A percentile compares a stretch with the other conserved stretches of the same genome.
Evolutionary conservation across 1,139 yeast genomes (phyloP).

Genomic region (Torulaspora pretoriensis): DNA sequence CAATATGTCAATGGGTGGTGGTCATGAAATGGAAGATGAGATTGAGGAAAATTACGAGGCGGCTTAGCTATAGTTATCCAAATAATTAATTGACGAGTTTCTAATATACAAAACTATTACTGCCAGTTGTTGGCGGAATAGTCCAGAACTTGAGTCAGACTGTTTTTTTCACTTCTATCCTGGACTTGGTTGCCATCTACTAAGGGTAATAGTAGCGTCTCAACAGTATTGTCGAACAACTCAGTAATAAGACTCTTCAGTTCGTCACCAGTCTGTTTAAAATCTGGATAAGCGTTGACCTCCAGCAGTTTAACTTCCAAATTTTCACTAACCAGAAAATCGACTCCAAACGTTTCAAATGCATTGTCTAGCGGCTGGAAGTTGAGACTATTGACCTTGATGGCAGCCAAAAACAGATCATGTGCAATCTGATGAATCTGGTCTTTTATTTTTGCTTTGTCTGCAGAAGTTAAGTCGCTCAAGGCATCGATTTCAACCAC

Average conservation of each 20-base stretch:
- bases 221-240: slow-evolving; percentile 50
- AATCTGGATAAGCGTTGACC: slow-evolving; percentile 92
- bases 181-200: slow-evolving; percentile 22
- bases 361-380: slow-evolving; percentile 85
- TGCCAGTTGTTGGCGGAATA: slow-evolving; percentile 37
- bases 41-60: slow-evolving; percentile 20
- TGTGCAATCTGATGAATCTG: slow-evolving; percentile 59
- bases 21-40: slow-evolving; percentile 16
- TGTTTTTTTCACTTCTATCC: slow-evolving; percentile 14
- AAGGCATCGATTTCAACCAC: slow-evolving; percentile 70
- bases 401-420: slow-evolving; percentile 81
- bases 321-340: slow-evolving; percentile 65
- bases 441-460: slow-evolving; percentile 44
- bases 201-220: slow-evolving; percentile 42
- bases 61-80: not conserved
- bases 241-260: slow-evolving; percentile 61
- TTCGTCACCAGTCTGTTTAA: slow-evolving; percentile 85
- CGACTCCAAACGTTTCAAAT: slow-evolving; percentile 83
- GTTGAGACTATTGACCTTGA: slow-evolving; percentile 72
- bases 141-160: slow-evolving; percentile 41
- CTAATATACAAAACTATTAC: slow-evolving; percentile 3
- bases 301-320: slow-evolving; percentile 62
- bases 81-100: not conserved
- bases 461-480: slow-evolving; percentile 41
- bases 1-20: slow-evolving; percentile 29